Percentiles rank a stretch among this genome's conserved stretches.
phyloP scores from a whole-genome alignment of 345 rosid genomes.

The Clausena lansium region DNA sequence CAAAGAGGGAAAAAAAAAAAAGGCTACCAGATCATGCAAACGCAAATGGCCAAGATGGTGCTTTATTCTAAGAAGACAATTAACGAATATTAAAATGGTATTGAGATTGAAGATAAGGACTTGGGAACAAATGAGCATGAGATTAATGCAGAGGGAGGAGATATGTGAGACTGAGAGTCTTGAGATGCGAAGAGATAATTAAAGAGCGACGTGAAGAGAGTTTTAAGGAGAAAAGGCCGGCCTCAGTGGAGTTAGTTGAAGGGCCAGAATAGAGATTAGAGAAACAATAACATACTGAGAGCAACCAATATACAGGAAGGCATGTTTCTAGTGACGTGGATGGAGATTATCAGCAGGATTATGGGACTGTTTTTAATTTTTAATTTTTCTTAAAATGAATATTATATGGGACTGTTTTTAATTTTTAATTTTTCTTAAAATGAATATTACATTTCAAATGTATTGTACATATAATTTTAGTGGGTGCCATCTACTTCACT shows the following conservation, averaged over 20 bases:
- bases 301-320: constrained; percentile 11
- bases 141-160: not conserved
- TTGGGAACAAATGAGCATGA: not conserved
- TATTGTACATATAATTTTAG: no score
- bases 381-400: no score
- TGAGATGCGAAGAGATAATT: not conserved
- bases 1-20: no score
- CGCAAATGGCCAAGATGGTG: no score
- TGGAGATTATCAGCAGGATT: not conserved
- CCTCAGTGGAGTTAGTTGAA: constrained; percentile 12
- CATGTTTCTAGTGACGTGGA: constrained; percentile 13
- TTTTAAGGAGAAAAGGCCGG: constrained; percentile 21
- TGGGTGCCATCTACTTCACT: no score
- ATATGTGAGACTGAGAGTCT: constrained; percentile 6
- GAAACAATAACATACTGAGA: not conserved
- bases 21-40: not conserved
- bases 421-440: no score
- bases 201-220: constrained; percentile 25
- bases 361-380: not conserved
- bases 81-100: no score
- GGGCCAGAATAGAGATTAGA: not conserved
- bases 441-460: no score
- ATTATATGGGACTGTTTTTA: no score
- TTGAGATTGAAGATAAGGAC: constrained; percentile 1
- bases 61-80: no score